Percentiles rank a stretch among this genome's conserved stretches.
phyloP scores from a whole-genome alignment of 192 early-diverging fungal genomes.

The Rhizoclosmatium globosum region DNA sequence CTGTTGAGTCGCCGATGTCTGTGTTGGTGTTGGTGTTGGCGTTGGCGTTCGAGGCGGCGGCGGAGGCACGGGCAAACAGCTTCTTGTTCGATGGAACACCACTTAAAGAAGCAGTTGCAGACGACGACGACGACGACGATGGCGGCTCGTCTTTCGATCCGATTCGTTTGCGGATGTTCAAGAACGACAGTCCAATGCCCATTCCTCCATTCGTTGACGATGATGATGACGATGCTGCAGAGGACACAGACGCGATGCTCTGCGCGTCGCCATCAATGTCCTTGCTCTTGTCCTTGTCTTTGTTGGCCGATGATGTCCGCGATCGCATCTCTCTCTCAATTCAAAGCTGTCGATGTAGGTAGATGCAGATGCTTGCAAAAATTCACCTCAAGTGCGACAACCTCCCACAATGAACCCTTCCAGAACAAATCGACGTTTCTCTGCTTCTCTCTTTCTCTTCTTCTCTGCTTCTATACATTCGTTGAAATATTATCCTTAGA shows the following conservation, averaged over 20 bases:
- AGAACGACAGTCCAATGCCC: neutral
- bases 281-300: neutral
- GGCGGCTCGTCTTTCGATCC: neutral
- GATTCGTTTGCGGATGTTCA: constrained; percentile 16
- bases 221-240: neutral
- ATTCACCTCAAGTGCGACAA: no score
- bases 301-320: neutral
- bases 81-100: no score
- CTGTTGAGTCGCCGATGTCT: neutral
- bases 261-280: neutral
- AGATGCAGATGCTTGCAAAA: neutral
- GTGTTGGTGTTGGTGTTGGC: no score
- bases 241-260: neutral
- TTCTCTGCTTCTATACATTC: no score
- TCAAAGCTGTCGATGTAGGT: neutral
- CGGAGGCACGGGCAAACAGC: no score
- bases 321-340: neutral
- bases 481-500: no score
- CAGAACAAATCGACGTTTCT: no score
- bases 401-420: no score
- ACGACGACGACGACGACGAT: neutral
- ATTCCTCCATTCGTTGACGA: neutral
- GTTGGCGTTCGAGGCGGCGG: no score
- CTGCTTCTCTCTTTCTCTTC: no score
- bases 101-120: no score